Evolutionary conservation across 1,284 basidiomycete species (phyloP).

Genomic region (Boletus semigastroideus): DNA sequence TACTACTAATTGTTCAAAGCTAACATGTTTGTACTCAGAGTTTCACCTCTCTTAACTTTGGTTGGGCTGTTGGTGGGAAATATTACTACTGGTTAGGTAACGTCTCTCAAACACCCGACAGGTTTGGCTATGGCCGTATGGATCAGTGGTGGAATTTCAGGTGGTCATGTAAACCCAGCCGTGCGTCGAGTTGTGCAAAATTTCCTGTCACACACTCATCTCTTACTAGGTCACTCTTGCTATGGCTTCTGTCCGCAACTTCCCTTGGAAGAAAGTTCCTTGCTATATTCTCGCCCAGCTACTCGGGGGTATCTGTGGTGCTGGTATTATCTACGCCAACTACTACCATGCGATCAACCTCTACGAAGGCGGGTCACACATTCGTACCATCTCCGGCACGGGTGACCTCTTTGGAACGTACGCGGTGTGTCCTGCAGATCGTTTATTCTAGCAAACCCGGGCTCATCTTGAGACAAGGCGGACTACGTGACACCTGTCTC

Average conservation of each 20-base stretch:
- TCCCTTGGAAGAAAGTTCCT: slow-evolving; percentile 80
- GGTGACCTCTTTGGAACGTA: slow-evolving; percentile 72
- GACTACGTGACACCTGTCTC: slow-evolving; percentile 58
- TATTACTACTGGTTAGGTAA: slow-evolving; percentile 2
- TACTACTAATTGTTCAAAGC: not conserved
- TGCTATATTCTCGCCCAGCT: slow-evolving; percentile 70
- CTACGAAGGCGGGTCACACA: slow-evolving; percentile 58
- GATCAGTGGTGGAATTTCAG: slow-evolving; percentile 65
- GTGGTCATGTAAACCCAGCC: slow-evolving; percentile 79
- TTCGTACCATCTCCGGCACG: slow-evolving; percentile 66
- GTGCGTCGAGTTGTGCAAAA: slow-evolving; percentile 37
- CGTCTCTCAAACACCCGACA: slow-evolving; percentile 16
- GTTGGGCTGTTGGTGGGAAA: slow-evolving; percentile 62
- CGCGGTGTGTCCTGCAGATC: slow-evolving; percentile 45
- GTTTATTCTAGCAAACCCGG: not conserved
- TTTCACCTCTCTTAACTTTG: slow-evolving; percentile 59
- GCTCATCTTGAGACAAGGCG: slow-evolving; percentile 39
- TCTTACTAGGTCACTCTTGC: slow-evolving; percentile 59
- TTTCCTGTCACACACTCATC: slow-evolving; percentile 2
- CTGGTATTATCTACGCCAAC: slow-evolving; percentile 69
- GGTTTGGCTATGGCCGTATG: slow-evolving; percentile 64
- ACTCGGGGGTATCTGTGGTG: slow-evolving; percentile 68
- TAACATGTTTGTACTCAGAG: slow-evolving; percentile 39
- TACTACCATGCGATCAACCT: slow-evolving; percentile 75
- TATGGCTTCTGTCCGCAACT: slow-evolving; percentile 66